Evolutionary conservation across 1,284 basidiomycete species (phyloP), one percentile per base, ranked within the genome.

Genomic region (Pseudozyma hubeiensis): DNA sequence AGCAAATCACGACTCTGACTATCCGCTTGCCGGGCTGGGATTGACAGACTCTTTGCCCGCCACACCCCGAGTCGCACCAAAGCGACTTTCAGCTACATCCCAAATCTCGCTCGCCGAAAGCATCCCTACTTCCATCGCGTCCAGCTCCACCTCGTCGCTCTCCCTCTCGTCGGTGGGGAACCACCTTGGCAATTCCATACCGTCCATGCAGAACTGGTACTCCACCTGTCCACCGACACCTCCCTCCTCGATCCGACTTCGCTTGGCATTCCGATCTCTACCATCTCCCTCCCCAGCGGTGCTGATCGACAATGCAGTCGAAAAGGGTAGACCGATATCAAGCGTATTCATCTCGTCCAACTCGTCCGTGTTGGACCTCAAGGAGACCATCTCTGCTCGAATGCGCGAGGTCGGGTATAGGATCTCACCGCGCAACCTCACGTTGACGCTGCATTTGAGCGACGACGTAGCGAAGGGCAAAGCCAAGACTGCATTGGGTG

Each of bases 291-390:
- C 65, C n/a, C 50, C 54, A 2, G 47, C 19, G 7, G 33, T 60
- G 10, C n/a, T 17, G 30, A 19, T 13, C 4, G 47, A 19, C 5
- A 35, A 2, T 37, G 35, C 35, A 4, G 35, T 1, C 5, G 35
- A 39, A 24, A 50, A 45, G 9, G 37, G 33, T 10, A 45, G 53
- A 11, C 61, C 61, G 2, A 41, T 70, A 1, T 60, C 56, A 4
- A 53, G 61, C 34, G 60, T 70, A 53, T 70, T 70, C 14, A 59
- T 70, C 57, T 61, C 62, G 19, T 60, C 56, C 57, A 70, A 64
- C 53, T 64, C 58, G 13, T 64, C 61, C n/a, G 62, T 70, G 5
- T 56, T 70, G 13, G 67, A 70, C 7, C 67, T 70, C 53, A 70
- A 70, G 37, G 67, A 70, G 51, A 44, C 61, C 44, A 57, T 70